Evolutionary conservation across 2,329 filamentous ascomycete species (phyloP), one percentile per base, ranked within the genome.

Genomic region (Parascedosporium putredinis): DNA sequence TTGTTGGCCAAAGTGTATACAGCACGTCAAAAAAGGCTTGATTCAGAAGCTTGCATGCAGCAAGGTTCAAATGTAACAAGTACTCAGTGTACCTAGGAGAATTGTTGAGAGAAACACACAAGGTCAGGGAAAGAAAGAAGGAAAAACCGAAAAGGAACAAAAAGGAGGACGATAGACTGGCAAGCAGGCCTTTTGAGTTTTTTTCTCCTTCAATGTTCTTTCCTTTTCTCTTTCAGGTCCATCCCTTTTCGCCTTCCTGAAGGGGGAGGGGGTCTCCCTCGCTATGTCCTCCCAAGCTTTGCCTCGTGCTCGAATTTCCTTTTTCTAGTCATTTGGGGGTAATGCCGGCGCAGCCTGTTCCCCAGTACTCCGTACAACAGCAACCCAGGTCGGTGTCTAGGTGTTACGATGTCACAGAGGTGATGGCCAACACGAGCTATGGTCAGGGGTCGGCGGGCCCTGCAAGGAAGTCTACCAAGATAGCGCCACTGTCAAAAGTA

Each of bases 111-210:
- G 20, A 42, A 46, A 16, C 29, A 23, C 16, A 38, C 7, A 38
- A 22, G 45, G 47, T 50, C 47, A 44, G 29, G 23, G 27, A 34
- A 23, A 27, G 18, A 45, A 50, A 16, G 38, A 50, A 31, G 47
- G 34, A 44, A 43, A 23, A n/a, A n/a, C n/a, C n/a, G n/a, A n/a
- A n/a, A 8, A 44, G 40, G 27, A 38, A 9, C 2, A 5, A 27
- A 31, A 46, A 3, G 18, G 27, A 20, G 16, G 22, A 18, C 14
- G n/a, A 20, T 33, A 40, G 46, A 22, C 23, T 20, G 10, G 10
- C 25, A 34, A 18, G 38, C 25, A 29, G 22, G 33, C 40, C 34
- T 50, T 45, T 44, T 34, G 24, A 16, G 10, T 50, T 49, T 49
- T 49, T 43, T 10, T 40, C 23, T 24, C 3, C 20, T 16, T 45